Conservation (phyloP, 2,329 filamentous ascomycete genomes). For the Sclerotinia sclerotiorum region DNA sequence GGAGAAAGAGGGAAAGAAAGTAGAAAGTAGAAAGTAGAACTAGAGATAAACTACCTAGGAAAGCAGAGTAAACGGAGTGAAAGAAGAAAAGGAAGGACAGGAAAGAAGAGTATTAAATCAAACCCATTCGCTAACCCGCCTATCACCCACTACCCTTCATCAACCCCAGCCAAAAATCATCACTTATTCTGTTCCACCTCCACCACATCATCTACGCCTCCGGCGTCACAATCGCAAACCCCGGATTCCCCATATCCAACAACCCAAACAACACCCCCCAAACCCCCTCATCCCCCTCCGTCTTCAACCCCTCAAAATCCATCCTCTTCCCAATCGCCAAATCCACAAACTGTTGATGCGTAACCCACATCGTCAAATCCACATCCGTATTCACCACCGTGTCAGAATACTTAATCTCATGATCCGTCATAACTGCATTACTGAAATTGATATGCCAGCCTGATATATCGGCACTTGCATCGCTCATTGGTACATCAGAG, state of each 20-base stretch:
- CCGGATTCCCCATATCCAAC: background rate
- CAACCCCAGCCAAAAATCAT: background rate
- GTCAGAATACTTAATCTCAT: background rate
- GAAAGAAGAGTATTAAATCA: background rate
- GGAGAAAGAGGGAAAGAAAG: no score
- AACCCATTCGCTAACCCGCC: background rate
- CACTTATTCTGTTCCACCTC: no score
- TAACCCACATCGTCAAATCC: background rate
- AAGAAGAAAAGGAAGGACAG: background rate
- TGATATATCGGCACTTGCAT: background rate
- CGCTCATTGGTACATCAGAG: background rate
- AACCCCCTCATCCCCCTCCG: background rate
- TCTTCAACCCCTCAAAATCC: background rate
- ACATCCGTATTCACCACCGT: background rate
- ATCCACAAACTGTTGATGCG: background rate
- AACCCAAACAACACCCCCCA: background rate
- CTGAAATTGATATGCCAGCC: constrained; percentile 6
- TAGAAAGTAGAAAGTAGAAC: background rate
- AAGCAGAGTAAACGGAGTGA: background rate
- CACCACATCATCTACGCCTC: background rate
- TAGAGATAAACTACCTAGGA: no score
- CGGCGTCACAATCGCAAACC: constrained; percentile 3
- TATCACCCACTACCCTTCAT: no score
- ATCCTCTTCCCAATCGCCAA: background rate
- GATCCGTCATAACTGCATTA: constrained; percentile 7